phyloP scores from a whole-genome alignment of 2,329 filamentous ascomycete genomes.

The Calonectria ilicicola region DNA sequence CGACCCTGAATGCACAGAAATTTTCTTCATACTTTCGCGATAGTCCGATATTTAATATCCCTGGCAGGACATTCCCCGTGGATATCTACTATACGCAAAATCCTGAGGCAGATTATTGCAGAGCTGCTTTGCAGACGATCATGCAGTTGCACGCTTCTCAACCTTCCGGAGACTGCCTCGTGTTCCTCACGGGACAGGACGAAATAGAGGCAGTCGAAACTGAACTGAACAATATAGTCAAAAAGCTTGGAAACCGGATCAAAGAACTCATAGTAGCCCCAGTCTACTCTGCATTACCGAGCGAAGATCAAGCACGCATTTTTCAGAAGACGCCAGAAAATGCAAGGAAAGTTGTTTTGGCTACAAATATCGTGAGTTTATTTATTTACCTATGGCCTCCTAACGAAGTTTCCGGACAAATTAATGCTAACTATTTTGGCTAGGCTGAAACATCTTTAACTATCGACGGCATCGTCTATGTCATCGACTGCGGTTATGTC shows the following conservation, averaged over 20 bases:
- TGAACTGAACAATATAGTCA: conserved; percentile 85
- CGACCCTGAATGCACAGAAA: conserved; percentile 93
- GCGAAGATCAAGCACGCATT: conserved; percentile 91
- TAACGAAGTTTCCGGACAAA: no score
- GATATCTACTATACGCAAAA: conserved; percentile 92
- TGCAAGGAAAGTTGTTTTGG: conserved; percentile 90
- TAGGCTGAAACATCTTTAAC: conserved; percentile 96
- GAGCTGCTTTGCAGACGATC: no score
- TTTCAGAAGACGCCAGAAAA: conserved; percentile 92
- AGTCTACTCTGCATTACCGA: conserved; percentile 93
- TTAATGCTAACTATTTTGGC: no score
- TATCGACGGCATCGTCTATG: conserved; percentile 95
- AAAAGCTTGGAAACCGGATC: conserved; percentile 86
- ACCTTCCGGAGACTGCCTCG: no score
- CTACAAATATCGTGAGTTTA: conserved; percentile 98
- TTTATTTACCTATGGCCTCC: no score
- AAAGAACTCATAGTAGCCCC: conserved; percentile 91
- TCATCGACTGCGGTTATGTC: conserved; percentile 94
- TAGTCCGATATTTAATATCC: conserved; percentile 94
- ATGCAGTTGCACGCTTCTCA: no score
- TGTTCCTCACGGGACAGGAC: conserved; percentile 68
- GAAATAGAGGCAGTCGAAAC: conserved; percentile 96
- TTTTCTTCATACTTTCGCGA: conserved; percentile 94
- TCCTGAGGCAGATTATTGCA: conserved; percentile 97
- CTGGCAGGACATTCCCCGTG: conserved; percentile 88